phyloP scores from a whole-genome alignment of 1,284 basidiomycete species.

The Cutaneotrichosporon sp. region DNA sequence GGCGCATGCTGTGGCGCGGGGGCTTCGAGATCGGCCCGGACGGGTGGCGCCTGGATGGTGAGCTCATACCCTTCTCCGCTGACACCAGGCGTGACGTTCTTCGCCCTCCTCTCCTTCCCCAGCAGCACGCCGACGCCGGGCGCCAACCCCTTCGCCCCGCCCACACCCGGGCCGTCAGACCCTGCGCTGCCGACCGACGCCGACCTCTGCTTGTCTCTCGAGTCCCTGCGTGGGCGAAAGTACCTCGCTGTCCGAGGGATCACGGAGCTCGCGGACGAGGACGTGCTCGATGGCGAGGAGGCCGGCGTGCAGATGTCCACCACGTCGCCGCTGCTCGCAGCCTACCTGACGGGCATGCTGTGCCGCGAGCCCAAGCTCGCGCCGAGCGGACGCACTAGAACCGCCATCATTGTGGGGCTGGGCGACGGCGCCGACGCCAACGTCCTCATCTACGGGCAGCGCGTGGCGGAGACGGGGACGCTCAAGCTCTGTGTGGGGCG shows the following conservation, averaged over 20 bases:
- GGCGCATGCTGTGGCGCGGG: conserved; percentile 53
- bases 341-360: conserved; percentile 43
- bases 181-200: conserved; percentile 38
- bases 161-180: conserved; percentile 11
- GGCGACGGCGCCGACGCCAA: conserved; percentile 36
- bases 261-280: conserved; percentile 37
- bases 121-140: background rate
- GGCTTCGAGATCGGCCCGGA: conserved; percentile 50
- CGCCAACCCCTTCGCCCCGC: conserved; percentile 8
- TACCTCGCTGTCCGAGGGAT: conserved; percentile 44
- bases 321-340: conserved; percentile 36
- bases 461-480: background rate
- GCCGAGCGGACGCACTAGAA: conserved; percentile 35
- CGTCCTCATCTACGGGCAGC: conserved; percentile 25
- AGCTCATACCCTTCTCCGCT: conserved; percentile 4
- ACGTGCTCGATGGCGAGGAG: conserved; percentile 39
- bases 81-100: conserved; percentile 46
- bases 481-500: conserved; percentile 42
- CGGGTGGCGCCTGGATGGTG: conserved; percentile 51
- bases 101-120: conserved; percentile 34
- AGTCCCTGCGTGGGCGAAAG: conserved; percentile 50
- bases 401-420: conserved; percentile 44
- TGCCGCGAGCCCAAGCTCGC: conserved; percentile 36
- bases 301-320: conserved; percentile 45
- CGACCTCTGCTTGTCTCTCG: conserved; percentile 52